Percentiles rank a stretch among this genome's conserved stretches.
Conservation (phyloP, 306 rosid genomes). For the Trifolium repens region DNA sequence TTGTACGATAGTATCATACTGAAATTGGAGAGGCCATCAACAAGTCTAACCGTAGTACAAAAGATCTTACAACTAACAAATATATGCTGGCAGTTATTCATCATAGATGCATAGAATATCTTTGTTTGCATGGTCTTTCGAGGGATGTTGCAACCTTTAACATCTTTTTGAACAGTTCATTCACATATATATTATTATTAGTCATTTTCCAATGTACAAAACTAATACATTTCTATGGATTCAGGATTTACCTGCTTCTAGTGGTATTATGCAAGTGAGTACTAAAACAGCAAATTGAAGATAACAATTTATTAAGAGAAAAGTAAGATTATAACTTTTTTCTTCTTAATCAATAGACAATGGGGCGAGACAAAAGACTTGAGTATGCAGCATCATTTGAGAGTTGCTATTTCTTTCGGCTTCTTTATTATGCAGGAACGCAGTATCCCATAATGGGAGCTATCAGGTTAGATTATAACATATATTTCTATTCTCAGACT, state of each 20-base stretch:
- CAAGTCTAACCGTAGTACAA: not conserved
- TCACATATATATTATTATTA: slow-evolving; percentile 20
- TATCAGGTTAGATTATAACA: slow-evolving; percentile 60
- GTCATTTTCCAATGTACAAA: slow-evolving; percentile 18
- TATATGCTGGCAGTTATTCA: not conserved
- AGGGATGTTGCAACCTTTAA: not conserved
- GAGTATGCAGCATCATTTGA: slow-evolving; percentile 90
- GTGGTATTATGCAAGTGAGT: slow-evolving; percentile 94
- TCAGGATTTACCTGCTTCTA: slow-evolving; percentile 95
- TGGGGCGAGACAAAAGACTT: slow-evolving; percentile 89
- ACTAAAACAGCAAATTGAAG: slow-evolving; percentile 41
- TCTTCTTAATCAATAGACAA: slow-evolving; percentile 63
- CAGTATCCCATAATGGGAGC: slow-evolving; percentile 99
- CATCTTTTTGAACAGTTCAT: slow-evolving; percentile 10
- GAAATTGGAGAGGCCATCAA: too few relatives aligned
- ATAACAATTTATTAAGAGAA: slow-evolving; percentile 21
- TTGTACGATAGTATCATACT: too few relatives aligned
- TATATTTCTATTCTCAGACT: slow-evolving; percentile 10
- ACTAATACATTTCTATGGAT: slow-evolving; percentile 39
- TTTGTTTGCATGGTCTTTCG: not conserved
- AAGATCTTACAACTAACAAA: not conserved
- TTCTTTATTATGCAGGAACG: slow-evolving; percentile 92
- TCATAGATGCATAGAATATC: not conserved
- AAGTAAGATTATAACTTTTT: slow-evolving; percentile 42
- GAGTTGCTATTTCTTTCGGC: slow-evolving; percentile 84